Conservation (phyloP, 495 filamentous ascomycete genomes). For the Penicillium chermesinum region DNA sequence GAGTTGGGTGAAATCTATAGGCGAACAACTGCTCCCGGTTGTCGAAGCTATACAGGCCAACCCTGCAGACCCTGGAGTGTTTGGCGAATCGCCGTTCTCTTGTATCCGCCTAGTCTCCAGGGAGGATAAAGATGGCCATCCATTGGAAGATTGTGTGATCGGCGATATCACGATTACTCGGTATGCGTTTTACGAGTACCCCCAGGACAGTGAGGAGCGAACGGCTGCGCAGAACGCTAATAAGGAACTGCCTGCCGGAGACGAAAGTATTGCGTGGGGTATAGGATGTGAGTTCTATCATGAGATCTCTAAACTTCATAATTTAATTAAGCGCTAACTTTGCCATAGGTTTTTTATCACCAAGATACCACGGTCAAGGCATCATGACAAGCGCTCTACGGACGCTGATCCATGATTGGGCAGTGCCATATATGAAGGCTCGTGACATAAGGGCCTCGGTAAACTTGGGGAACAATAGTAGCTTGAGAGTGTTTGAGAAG, state of each 20-base stretch:
- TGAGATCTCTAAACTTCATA: no score
- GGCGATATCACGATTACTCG: slow-evolving; percentile 18
- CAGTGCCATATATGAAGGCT: slow-evolving; percentile 25
- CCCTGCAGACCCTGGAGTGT: background rate
- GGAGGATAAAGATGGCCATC: slow-evolving; percentile 3
- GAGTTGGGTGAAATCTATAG: slow-evolving; percentile 5
- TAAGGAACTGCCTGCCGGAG: slow-evolving; percentile 13
- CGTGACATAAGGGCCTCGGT: slow-evolving; percentile 10
- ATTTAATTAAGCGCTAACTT: background rate
- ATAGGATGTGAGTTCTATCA: slow-evolving; percentile 18
- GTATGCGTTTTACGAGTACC: slow-evolving; percentile 23
- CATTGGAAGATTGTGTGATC: slow-evolving; percentile 14
- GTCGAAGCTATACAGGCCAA: background rate
- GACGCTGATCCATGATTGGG: slow-evolving; percentile 21
- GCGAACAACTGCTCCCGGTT: background rate
- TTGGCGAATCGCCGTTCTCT: slow-evolving; percentile 22
- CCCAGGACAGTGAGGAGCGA: slow-evolving; percentile 10
- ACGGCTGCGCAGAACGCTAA: slow-evolving; percentile 14
- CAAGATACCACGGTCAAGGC: slow-evolving; percentile 20
- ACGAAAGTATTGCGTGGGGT: slow-evolving; percentile 19
- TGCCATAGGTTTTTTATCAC: slow-evolving; percentile 21
- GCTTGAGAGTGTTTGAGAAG: slow-evolving; percentile 19
- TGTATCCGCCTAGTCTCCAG: slow-evolving; percentile 20
- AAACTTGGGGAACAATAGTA: slow-evolving; percentile 22
- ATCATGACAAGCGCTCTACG: slow-evolving; percentile 23